Base-by-base conservation (phyloP, 495 filamentous ascomycete genomes). In the Podospora tetraspora region DNA sequence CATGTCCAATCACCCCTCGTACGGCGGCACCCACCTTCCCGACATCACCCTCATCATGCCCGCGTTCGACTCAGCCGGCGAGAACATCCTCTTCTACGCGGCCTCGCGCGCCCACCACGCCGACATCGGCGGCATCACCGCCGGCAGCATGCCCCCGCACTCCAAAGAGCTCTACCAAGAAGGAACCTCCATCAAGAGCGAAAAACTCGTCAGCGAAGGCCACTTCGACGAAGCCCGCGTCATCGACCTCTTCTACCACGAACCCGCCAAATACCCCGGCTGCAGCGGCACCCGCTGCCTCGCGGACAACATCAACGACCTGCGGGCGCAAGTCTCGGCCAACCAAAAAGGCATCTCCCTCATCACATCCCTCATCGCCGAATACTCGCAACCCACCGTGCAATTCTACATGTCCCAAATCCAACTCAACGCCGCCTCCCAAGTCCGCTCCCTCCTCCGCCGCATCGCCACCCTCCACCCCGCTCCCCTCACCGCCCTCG, bases 371-470 rank as follows among this genome's bases (percentile, higher is more conserved):
- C 82, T 99, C 1, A 96, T 99, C 69, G 84, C 86, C 23, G 95
- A 98, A 68, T 99, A 98, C 71, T 91, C 93, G 27, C 91, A 94
- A 69, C 86, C 90, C 3, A 93, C 93, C 0, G 95, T 99, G 4
- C 91, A 97, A 73, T 94, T 94, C 78, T 99, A 99, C 80, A 99
- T 99, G 95, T 82, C 87, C 56, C 90, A 87, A 64, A 98, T 99
- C 74, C 95, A 99, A 76, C 87, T 89, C 64, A 98, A 97, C 67
- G 95, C 95, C 22, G 94, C 97, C 75, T 79, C 86, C 2, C 91
- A 90, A 70, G 95, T 99, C 1, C 86, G 92, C 64, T 90, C 86
- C 65, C 85, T 99, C 3, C 84, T 99, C n/a, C 96, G 91, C 72
- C 80, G 87, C 0, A 88, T 97, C 21, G 84, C 88, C 74, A 86